Evolutionary conservation across 2,329 filamentous ascomycete species (phyloP).

Genomic region (Pyricularia pennisetigena): DNA sequence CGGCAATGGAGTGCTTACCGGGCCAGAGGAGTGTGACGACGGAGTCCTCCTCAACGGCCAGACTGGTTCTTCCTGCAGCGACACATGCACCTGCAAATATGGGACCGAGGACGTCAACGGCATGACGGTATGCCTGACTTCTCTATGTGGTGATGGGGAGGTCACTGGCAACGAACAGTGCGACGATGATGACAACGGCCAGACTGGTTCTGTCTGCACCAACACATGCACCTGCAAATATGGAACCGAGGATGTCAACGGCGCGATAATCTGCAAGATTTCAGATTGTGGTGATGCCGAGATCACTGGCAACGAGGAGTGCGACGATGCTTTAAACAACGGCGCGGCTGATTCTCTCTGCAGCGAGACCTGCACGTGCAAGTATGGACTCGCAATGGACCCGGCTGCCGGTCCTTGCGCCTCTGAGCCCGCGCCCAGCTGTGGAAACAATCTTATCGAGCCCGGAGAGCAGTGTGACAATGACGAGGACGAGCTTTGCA

Average conservation of each 20-base stretch:
- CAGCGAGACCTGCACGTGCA: slow-evolving; percentile 17
- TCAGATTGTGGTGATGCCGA: too few species aligned
- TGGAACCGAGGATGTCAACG: too few species aligned
- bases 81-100: background rate
- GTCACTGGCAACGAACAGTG: background rate
- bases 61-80: background rate
- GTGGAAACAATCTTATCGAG: too few species aligned
- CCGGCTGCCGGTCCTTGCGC: too few species aligned
- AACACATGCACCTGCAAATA: background rate
- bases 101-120: background rate
- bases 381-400: slow-evolving; percentile 10
- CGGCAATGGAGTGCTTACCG: background rate
- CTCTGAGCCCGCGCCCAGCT: too few species aligned
- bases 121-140: background rate
- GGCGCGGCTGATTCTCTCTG: slow-evolving; percentile 22
- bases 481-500: too few species aligned
- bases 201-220: slow-evolving; percentile 22
- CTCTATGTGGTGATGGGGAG: background rate
- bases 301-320: slow-evolving; percentile 22
- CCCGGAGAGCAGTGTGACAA: too few species aligned
- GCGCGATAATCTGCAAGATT: too few species aligned
- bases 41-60: background rate
- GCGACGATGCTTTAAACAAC: slow-evolving; percentile 25
- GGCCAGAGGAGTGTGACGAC: background rate
- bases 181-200: slow-evolving; percentile 23